These are phyloP conservation scores for Cercospora zeina DNA, from an alignment of 2,329 filamentous ascomycete species.

Conservation along the genomic window DNA sequence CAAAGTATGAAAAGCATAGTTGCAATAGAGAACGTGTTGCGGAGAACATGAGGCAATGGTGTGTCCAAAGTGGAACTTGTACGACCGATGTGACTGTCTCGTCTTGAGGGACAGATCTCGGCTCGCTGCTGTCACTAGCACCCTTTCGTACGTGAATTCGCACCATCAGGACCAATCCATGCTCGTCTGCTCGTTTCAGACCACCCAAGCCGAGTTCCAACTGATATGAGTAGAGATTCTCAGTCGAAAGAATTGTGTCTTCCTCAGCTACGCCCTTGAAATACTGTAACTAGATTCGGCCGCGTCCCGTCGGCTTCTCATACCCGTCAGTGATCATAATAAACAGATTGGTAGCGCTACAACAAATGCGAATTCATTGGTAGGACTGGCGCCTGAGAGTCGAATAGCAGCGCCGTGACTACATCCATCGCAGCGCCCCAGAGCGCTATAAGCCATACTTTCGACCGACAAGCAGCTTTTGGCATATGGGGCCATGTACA, in stretches of 20 bases:
- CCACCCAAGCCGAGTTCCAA: not conserved
- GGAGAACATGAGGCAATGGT: not conserved
- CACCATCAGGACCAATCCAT: not conserved
- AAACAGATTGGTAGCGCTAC: not conserved
- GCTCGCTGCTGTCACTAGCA: not conserved
- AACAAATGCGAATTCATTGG: not conserved
- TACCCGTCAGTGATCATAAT: not conserved
- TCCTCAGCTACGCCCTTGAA: not conserved
- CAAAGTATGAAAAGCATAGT: not conserved
- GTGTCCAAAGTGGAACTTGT: not conserved
- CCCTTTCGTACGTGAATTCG: not conserved
- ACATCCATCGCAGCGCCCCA: not conserved
- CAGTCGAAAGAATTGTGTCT: not conserved
- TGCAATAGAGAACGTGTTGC: not conserved
- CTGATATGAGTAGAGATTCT: not conserved
- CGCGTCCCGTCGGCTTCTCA: not conserved
- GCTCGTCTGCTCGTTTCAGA: not conserved
- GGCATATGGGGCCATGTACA: not conserved
- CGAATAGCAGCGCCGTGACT: not conserved
- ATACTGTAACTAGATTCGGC: not conserved
- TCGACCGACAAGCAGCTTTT: not conserved
- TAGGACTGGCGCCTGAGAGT: not conserved
- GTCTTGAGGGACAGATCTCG: not conserved
- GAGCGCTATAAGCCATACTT: not conserved
- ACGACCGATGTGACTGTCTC: not conserved